phyloP scores from a whole-genome alignment of 352 stramenopile species.

The Phytopythium helicoides region DNA sequence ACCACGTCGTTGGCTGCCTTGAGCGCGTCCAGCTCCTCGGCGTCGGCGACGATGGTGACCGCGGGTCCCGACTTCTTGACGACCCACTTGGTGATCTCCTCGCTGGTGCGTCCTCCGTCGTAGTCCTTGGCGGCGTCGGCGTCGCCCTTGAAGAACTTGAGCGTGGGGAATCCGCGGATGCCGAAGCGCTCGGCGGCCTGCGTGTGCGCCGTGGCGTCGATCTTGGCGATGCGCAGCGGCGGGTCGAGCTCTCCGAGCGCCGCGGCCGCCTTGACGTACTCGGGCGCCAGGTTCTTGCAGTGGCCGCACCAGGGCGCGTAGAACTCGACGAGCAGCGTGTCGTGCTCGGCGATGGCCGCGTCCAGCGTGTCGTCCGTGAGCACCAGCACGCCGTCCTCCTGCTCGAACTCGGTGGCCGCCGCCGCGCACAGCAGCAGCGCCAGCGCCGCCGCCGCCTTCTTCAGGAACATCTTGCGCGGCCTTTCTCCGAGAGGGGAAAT shows the following conservation, averaged over 20 bases:
- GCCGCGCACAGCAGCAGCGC: constrained; percentile 48
- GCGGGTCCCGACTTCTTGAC: constrained; percentile 91
- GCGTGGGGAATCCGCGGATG: constrained; percentile 88
- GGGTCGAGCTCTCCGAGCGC: constrained; percentile 77
- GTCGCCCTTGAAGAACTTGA: constrained; percentile 93
- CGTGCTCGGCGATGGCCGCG: constrained; percentile 75
- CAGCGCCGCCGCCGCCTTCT: constrained; percentile 44
- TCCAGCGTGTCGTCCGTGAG: constrained; percentile 92
- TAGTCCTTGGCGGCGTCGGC: constrained; percentile 83
- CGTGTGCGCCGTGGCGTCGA: constrained; percentile 85
- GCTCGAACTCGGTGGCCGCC: constrained; percentile 61
- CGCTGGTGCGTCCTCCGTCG: constrained; percentile 78
- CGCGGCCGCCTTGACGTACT: constrained; percentile 87
- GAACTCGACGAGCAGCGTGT: constrained; percentile 89
- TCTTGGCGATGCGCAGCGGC: constrained; percentile 79
- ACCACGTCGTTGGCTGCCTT: constrained; percentile 85
- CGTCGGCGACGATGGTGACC: constrained; percentile 74
- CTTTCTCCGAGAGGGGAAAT: constrained; percentile 14
- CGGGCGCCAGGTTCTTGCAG: constrained; percentile 85
- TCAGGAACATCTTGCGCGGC: constrained; percentile 56
- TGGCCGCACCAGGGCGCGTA: constrained; percentile 88
- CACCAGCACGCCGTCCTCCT: constrained; percentile 91
- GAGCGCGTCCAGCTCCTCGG: constrained; percentile 69
- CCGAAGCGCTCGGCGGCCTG: constrained; percentile 79
- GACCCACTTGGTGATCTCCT: constrained; percentile 90